Evolutionary conservation across 23 red algal genomes (phyloP).

Genomic region (Gracilaria caudata): DNA sequence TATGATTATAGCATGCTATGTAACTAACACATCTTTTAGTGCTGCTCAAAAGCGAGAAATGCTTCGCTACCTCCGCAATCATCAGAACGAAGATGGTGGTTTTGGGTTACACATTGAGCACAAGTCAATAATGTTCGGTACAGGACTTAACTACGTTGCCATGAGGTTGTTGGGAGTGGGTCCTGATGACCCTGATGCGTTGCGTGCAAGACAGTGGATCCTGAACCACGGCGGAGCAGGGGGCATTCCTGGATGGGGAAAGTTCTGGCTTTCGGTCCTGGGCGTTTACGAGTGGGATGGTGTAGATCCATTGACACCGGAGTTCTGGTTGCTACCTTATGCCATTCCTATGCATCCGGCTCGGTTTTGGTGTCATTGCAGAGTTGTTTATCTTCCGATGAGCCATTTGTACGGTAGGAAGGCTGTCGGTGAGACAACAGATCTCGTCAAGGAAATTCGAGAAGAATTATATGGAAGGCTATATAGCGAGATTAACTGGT

Average conservation of each 20-base stretch:
- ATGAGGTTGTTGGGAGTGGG: constrained; percentile 85
- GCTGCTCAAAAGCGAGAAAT: constrained; percentile 65
- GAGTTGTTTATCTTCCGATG: constrained; percentile 96
- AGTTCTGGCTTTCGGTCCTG: constrained; percentile 95
- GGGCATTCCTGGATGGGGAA: constrained; percentile 94
- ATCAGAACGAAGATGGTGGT: constrained; percentile 91
- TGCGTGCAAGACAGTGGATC: constrained; percentile 80
- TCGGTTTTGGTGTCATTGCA: constrained; percentile 96
- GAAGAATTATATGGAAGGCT: constrained; percentile 86
- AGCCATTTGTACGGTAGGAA: constrained; percentile 91
- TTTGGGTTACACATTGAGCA: constrained; percentile 98
- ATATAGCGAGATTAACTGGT: constrained; percentile 85
- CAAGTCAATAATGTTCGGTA: constrained; percentile 92
- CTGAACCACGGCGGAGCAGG: constrained; percentile 80
- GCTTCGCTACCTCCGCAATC: constrained; percentile 87
- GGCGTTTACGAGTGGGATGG: constrained; percentile 91
- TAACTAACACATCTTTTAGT: constrained; percentile 71
- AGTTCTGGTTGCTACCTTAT: constrained; percentile 98
- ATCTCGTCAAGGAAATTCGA: constrained; percentile 70
- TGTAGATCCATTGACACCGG: constrained; percentile 95
- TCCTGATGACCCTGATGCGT: constrained; percentile 51
- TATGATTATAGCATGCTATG: constrained; percentile 86
- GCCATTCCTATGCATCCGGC: constrained; percentile 85
- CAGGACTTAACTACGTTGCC: constrained; percentile 87
- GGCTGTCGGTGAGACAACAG: constrained; percentile 63